phyloP scores from a whole-genome alignment of 2,329 filamentous ascomycete genomes.

The Cladosporium sp. region DNA sequence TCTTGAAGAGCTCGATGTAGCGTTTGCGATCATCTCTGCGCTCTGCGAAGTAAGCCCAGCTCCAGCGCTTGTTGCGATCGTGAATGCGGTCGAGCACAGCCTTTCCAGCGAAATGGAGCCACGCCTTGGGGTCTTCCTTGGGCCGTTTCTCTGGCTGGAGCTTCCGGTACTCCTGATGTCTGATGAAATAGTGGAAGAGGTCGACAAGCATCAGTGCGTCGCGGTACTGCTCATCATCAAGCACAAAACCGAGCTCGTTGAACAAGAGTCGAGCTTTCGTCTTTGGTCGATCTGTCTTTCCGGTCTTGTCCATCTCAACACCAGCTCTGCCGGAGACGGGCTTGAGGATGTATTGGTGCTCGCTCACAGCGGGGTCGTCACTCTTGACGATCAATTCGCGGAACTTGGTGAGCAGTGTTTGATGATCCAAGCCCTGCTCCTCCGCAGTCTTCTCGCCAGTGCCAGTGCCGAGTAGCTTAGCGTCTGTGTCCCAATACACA shows the following conservation, averaged over 20 bases:
- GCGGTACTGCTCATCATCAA: constrained; percentile 95
- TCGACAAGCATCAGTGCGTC: constrained; percentile 98
- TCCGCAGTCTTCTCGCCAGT: constrained; percentile 60
- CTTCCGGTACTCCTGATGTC: constrained; percentile 95
- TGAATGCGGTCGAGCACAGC: constrained; percentile 91
- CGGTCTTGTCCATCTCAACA: constrained; percentile 90
- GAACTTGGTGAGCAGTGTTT: constrained; percentile 71
- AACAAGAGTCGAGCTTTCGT: constrained; percentile 89
- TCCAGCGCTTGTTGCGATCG: constrained; percentile 86
- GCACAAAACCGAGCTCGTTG: constrained; percentile 94
- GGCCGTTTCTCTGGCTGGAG: constrained; percentile 78
- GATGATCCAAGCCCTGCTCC: constrained; percentile 60
- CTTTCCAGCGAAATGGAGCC: constrained; percentile 85
- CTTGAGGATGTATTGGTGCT: constrained; percentile 90
- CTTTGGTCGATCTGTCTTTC: constrained; percentile 69
- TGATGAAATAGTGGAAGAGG: constrained; percentile 95
- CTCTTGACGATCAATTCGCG: constrained; percentile 71
- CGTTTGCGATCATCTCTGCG: constrained; percentile 79
- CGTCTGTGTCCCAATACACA: constrained; percentile 97
- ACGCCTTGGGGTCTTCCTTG: constrained; percentile 86
- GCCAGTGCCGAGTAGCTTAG: constrained; percentile 73
- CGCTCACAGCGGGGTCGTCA: constrained; percentile 49
- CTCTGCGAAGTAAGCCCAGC: constrained; percentile 92
- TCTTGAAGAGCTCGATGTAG: constrained; percentile 96
- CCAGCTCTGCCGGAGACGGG: constrained; percentile 94